Conservation (phyloP, 768 basidiomycete genomes). For the Podaxis sp. region DNA sequence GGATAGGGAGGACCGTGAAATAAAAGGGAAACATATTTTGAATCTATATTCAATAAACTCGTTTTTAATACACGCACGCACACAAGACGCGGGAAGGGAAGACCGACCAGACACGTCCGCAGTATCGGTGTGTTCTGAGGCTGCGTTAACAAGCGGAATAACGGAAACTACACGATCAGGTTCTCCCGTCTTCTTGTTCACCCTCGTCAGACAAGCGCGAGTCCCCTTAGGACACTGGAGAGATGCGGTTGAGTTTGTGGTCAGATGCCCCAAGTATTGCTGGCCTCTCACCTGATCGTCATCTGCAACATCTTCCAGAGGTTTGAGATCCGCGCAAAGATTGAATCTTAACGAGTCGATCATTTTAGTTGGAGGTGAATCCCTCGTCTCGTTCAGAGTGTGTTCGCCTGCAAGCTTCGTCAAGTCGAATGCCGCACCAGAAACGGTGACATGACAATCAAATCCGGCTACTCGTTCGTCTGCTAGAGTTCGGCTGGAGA, state of each 20-base stretch:
- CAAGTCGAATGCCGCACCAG: conserved; percentile 54
- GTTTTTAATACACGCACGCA: conserved; percentile 10
- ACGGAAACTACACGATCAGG: conserved; percentile 64
- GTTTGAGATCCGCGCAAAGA: conserved; percentile 57
- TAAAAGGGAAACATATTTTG: conserved; percentile 49
- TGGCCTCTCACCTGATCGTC: conserved; percentile 62
- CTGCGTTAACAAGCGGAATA: conserved; percentile 60
- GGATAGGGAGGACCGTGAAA: conserved; percentile 65
- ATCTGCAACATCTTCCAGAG: conserved; percentile 39
- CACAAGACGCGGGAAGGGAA: conserved; percentile 7
- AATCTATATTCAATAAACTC: conserved; percentile 30
- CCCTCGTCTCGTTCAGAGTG: conserved; percentile 43
- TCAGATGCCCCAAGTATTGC: background rate
- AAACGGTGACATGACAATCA: conserved; percentile 46
- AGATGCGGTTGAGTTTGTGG: conserved; percentile 4
- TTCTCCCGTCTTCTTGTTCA: conserved; percentile 51
- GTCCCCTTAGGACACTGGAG: conserved; percentile 64
- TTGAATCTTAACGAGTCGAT: conserved; percentile 60
- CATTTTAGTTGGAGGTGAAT: conserved; percentile 61
- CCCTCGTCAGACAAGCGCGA: conserved; percentile 68
- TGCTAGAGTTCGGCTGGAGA: conserved; percentile 19
- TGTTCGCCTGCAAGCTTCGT: conserved; percentile 49
- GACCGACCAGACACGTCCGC: conserved; percentile 33
- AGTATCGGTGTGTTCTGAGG: conserved; percentile 29
- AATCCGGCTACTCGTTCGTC: conserved; percentile 39